Base-by-base conservation (phyloP, 352 stramenopile species). In the Peronospora tabacina region DNA sequence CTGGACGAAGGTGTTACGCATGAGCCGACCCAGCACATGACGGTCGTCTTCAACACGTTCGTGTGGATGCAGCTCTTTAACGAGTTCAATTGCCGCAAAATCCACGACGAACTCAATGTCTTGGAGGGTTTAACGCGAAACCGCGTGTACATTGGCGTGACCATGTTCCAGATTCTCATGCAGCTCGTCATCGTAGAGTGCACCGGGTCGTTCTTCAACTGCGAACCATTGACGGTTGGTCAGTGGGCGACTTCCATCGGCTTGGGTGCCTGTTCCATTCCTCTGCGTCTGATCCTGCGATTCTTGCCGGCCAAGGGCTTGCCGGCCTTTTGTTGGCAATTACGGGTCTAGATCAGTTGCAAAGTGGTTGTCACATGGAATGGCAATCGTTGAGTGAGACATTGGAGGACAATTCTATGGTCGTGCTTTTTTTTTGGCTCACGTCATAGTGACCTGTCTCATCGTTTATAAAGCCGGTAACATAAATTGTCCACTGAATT, bases 11-110 rank as follows among this genome's bases (percentile, higher is more conserved):
- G 62, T 8, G 10, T 63, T 6, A 60, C 72, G 22, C 19, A 72
- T 9, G 50, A 78, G 3, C 89, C 87, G 12, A 92, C 66, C 0
- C 51, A 87, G 49, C 96, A 98, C 74, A 97, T 96, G 72, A 98
- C 94, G 2, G 74, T 98, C 48, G 58, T 98, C 40, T 98, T 98
- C 78, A 98, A 98, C 66, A 88, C 91, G 11, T 99, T 99, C 62
- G 94, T 98, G 20, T 97, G 97, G 71, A 87, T 96, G 56, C 93
- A 98, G 80, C 78, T 98, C 24, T 98, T 87, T 51, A 92, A 92
- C 44, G 74, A 92, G 58, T 48, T 92, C 44, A 88, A 89, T 52
- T 85, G 67, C 56, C 75, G 77, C 33, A 88, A 89, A 48, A 88
- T 87, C 58, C 68, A 89, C 70, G 75, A 91, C 46, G 80, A 88